Evolutionary conservation across 2,329 filamentous ascomycete genomes (phyloP).

Genomic region (Pseudophaeomoniella oleicola): DNA sequence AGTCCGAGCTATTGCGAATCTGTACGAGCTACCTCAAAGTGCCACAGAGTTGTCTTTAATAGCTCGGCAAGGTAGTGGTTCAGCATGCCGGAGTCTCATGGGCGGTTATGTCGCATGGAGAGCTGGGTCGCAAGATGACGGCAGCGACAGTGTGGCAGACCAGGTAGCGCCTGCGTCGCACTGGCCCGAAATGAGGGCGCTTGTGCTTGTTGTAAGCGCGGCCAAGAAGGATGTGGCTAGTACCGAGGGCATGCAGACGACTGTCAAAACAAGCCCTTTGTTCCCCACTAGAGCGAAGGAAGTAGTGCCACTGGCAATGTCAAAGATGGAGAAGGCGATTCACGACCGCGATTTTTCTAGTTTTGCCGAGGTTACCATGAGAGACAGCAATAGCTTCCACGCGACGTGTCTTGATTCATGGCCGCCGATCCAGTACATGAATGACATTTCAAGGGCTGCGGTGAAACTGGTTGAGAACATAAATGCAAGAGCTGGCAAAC

Average conservation of each 20-base stretch:
- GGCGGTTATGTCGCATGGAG: conserved; percentile 95
- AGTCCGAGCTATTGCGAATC: conserved; percentile 70
- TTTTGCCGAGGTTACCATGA: conserved; percentile 88
- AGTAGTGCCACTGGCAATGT: conserved; percentile 74
- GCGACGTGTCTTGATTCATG: conserved; percentile 88
- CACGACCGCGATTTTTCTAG: conserved; percentile 62
- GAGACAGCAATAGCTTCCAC: conserved; percentile 94
- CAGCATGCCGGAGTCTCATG: conserved; percentile 83
- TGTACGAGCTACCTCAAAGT: conserved; percentile 72
- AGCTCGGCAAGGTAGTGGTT: conserved; percentile 85
- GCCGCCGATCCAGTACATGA: conserved; percentile 97
- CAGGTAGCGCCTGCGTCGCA: conserved; percentile 77
- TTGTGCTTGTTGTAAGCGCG: conserved; percentile 81
- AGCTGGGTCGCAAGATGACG: conserved; percentile 60
- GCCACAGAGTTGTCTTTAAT: conserved; percentile 76
- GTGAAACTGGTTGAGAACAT: conserved; percentile 81
- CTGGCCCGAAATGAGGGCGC: conserved; percentile 89
- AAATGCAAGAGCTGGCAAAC: conserved; percentile 58
- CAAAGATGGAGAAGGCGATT: conserved; percentile 71
- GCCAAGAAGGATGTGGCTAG: conserved; percentile 93
- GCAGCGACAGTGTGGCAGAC: conserved; percentile 74
- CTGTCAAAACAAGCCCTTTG: conserved; percentile 77
- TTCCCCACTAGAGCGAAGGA: conserved; percentile 62
- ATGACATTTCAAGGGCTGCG: conserved; percentile 77
- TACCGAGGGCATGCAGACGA: conserved; percentile 93